Conservation (phyloP, 2,329 filamentous ascomycete genomes). For the Hortaea sp. region DNA sequence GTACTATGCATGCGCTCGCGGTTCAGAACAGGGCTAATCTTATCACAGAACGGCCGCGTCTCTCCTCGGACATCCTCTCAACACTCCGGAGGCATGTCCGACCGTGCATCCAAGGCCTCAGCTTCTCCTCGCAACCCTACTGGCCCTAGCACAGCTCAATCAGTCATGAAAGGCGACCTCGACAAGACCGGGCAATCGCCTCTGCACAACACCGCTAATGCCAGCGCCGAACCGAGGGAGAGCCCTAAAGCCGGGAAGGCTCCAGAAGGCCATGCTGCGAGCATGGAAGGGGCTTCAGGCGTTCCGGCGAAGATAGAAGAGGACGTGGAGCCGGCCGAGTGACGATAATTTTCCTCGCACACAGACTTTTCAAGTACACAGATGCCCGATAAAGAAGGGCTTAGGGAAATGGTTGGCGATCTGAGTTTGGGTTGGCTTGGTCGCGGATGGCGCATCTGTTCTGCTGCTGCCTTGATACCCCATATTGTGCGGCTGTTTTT, state of each 20-base stretch:
- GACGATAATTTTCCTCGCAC: not conserved
- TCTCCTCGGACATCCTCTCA: conserved; percentile 43
- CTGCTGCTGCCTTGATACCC: not conserved
- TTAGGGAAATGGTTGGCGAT: too few species aligned
- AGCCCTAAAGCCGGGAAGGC: conserved; percentile 6
- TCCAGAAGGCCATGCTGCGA: conserved; percentile 17
- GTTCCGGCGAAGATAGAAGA: conserved; percentile 40
- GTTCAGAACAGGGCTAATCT: conserved; percentile 1
- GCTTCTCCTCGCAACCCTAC: conserved; percentile 24
- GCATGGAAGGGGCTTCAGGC: conserved; percentile 27
- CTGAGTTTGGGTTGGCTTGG: not conserved
- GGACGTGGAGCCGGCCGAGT: conserved; percentile 21
- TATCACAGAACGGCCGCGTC: conserved; percentile 44
- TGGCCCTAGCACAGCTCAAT: not conserved
- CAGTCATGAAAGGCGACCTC: conserved; percentile 8
- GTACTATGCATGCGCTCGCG: conserved; percentile 23
- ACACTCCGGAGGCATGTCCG: conserved; percentile 29
- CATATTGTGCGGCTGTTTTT: not conserved
- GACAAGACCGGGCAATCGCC: not conserved
- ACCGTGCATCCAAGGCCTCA: conserved; percentile 38
- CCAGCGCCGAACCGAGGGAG: conserved; percentile 1
- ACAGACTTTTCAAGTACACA: too few species aligned
- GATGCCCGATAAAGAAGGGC: too few species aligned
- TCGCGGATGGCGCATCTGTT: not conserved
- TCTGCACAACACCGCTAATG: not conserved